Conservation (phyloP, 305 asterid species). For the Rubia occidens region DNA sequence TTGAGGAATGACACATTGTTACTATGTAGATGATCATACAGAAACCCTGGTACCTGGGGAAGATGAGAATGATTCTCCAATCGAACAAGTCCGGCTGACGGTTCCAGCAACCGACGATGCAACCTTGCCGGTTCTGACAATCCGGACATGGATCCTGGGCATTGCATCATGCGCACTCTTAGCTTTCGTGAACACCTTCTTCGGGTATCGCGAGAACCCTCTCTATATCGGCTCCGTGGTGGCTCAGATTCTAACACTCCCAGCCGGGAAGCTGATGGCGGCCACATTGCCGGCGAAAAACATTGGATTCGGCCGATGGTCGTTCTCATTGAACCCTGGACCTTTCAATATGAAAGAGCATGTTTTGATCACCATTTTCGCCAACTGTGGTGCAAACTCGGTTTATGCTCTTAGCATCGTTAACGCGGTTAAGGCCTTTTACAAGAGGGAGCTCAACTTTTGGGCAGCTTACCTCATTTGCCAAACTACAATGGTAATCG, state of each 20-base stretch:
- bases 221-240: constrained; percentile 26
- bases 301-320: constrained; percentile 22
- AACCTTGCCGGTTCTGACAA: constrained; percentile 35
- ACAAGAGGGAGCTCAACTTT: constrained; percentile 34
- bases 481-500: constrained; percentile 45
- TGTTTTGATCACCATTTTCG: constrained; percentile 59
- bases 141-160: constrained; percentile 63
- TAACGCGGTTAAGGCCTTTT: constrained; percentile 44
- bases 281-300: constrained; percentile 31
- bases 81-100: constrained; percentile 63
- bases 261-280: constrained; percentile 49
- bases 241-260: constrained; percentile 50
- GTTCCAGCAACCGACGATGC: constrained; percentile 51
- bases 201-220: constrained; percentile 41
- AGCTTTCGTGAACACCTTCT: constrained; percentile 47
- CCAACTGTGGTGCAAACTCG: constrained; percentile 38
- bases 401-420: constrained; percentile 48
- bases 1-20: no score
- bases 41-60: background rate
- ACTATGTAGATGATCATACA: background rate
- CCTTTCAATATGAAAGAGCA: constrained; percentile 60
- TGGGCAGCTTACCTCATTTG: constrained; percentile 40
- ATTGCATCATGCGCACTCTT: constrained; percentile 34
- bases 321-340: constrained; percentile 54
- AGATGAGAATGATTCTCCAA: background rate